These are phyloP conservation scores for Hanseniaspora sp. DNA, from an alignment of 1,139 yeast species.

Conservation along the genomic window DNA sequence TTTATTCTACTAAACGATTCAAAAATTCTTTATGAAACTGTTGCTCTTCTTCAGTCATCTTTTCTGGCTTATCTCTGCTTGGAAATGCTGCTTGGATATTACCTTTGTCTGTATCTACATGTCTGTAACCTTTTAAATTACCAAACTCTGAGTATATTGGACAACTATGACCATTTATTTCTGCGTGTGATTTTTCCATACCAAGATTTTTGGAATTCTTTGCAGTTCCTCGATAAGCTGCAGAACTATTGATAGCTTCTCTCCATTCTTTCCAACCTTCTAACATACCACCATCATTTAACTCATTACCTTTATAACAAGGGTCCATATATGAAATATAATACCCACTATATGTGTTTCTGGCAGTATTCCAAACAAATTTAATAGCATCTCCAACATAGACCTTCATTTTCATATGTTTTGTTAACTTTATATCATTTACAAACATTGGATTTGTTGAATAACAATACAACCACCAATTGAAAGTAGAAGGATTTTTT, in stretches of 20 bases:
- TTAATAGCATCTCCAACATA: slow-evolving; percentile 55
- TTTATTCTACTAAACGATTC: not conserved
- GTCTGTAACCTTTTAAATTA: not conserved
- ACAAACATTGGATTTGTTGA: slow-evolving; percentile 73
- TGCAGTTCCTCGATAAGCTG: not conserved
- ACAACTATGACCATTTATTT: not conserved
- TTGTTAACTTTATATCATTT: slow-evolving; percentile 48
- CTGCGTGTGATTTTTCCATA: too few relatives aligned
- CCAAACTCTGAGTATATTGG: too few relatives aligned
- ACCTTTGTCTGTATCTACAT: not conserved
- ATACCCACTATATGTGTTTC: slow-evolving; percentile 44
- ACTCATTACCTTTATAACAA: slow-evolving; percentile 35
- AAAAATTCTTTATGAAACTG: not conserved
- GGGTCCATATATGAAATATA: slow-evolving; percentile 42
- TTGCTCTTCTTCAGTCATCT: slow-evolving; percentile 6
- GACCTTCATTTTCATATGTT: slow-evolving; percentile 50
- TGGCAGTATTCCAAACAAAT: slow-evolving; percentile 49
- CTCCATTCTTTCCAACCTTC: not conserved
- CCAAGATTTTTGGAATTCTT: not conserved
- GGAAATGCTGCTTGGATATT: not conserved
- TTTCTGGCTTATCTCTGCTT: not conserved
- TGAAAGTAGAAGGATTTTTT: slow-evolving; percentile 42
- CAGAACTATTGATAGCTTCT: not conserved
- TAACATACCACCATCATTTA: slow-evolving; percentile 35
- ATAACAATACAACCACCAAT: slow-evolving; percentile 70